Base-by-base conservation (phyloP, 2,329 filamentous ascomycete species). In the Beauveria brongniartii region DNA sequence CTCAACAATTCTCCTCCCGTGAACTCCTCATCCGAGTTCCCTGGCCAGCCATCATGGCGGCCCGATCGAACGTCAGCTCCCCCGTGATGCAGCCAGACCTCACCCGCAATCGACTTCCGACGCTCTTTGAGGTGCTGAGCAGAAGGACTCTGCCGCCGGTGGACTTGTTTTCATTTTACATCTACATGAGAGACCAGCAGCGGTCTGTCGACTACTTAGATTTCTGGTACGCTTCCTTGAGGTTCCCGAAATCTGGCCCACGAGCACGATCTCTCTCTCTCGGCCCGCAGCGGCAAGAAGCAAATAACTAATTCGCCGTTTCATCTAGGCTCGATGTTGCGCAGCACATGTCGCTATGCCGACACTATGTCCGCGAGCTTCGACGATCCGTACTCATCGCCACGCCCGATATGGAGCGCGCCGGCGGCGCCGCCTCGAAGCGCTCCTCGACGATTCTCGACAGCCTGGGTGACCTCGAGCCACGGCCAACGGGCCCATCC, bases 171-270 rank as follows among this genome's bases (percentile, higher is more conserved):
- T 97, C 92, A 2, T 99, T 99, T 79, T 99, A 99, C 77, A 99
- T 99, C 69, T 99, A 96, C 77, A 99, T 99, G 94, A 86, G 94
- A 69, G 95, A 99, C 74, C 92, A 97, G 76, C 94, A 99, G 75
- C 87, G 92, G 73, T 97, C 93, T 8, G 94, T 99, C 14, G 94
- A 99, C 71, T 99, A 99, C 70, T 80, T 99, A 47, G 94, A 99
- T 73, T 99, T 99, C 75, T 99, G 95, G 94, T 97, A 79, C 41
- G 55, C 46, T 41, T n/a, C 52, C 12, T 47, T 14, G 14, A 5
- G 12, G 1, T n/a, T 28, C 20, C 24, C 6, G 44, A 46, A 28
- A 46, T 22, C 28, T 37, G 34, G 18, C 14, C 34, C 14, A 6
- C 5, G 34, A 37, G 34, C 34, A 16, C 5, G 5, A 37, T 14